Base-by-base conservation (phyloP, 164 flowering plant genomes). In the Stephania cephalantha region DNA sequence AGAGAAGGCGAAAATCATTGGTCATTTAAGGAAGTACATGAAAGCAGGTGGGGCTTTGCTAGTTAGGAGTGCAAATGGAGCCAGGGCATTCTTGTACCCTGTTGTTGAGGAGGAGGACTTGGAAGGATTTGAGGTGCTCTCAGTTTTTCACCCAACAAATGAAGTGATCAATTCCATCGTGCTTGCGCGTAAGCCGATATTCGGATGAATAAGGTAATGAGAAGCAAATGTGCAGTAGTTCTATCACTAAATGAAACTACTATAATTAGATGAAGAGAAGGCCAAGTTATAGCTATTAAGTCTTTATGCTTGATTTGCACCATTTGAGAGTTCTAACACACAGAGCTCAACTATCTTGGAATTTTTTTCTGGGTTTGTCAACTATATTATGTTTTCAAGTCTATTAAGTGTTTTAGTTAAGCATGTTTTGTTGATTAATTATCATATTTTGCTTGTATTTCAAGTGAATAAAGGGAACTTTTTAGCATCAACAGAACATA, bases 21-120 rank as follows among this genome's bases (percentile, higher is more conserved):
- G 63, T 53, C 91, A 89, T 70, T 4, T 89, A 15, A 71, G 73
- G 69, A 84, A 83, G 82, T 80, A 89, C 65, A 89, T 89, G 89
- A 78, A 75, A 65, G 64, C 64, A 7, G 90, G 90, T 10, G 84
- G 80, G 5, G 2, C 71, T 69, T 79, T 86, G 84, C 74, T 87
- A 6, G 84, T 87, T 50, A 84, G 90, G 77, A 89, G 90, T 73
- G 92, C 88, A 44, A 73, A 87, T 30, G 92, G 90, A 11, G 86
- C 87, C 2, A 80, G 89, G 61, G 90, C 84, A 6, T 89, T 87
- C 69, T 66, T 89, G 73, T 87, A 86, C 78, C 92, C 90, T n/a
- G 82, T 86, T 22, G 83, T 87, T 10, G 88, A 87, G 46, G 82
- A 75, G 11, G 74, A 66, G 35, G 89, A 86, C 73, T 73, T 89